Conservation (phyloP, 2,329 filamentous ascomycete species). For the Neurospora sp. region DNA sequence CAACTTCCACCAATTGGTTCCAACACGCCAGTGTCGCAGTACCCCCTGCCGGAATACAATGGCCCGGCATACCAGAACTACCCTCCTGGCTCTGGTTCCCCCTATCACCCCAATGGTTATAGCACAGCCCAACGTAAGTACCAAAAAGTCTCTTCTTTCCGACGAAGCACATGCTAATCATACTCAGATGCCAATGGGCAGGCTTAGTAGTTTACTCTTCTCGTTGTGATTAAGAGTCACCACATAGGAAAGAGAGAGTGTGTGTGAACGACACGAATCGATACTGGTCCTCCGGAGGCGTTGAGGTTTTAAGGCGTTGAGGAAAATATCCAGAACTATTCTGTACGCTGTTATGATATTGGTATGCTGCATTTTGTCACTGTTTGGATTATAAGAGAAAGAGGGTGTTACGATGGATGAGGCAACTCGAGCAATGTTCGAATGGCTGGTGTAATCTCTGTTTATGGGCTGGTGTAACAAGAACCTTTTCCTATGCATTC, state of each 20-base stretch:
- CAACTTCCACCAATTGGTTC: conserved; percentile 68
- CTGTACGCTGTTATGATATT: background rate
- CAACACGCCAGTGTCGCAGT: conserved; percentile 23
- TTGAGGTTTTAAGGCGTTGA: background rate
- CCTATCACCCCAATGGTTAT: background rate
- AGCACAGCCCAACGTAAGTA: background rate
- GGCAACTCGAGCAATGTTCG: background rate
- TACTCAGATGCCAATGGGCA: background rate
- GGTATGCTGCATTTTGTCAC: background rate
- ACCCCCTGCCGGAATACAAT: conserved; percentile 44
- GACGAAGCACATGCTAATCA: background rate
- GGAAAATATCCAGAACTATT: background rate
- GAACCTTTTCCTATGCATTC: background rate
- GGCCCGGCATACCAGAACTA: conserved; percentile 13
- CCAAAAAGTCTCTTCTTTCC: background rate
- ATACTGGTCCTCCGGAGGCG: background rate
- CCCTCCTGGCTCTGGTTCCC: conserved; percentile 1
- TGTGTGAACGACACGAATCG: background rate
- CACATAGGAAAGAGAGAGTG: background rate
- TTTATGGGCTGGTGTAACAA: background rate
- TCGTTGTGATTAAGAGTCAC: background rate
- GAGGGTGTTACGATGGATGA: background rate
- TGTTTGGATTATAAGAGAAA: background rate
- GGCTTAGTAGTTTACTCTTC: background rate
- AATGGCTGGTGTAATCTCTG: background rate